phyloP scores from a whole-genome alignment of 1,284 basidiomycete species.

The Apiotrichum domesticum region DNA sequence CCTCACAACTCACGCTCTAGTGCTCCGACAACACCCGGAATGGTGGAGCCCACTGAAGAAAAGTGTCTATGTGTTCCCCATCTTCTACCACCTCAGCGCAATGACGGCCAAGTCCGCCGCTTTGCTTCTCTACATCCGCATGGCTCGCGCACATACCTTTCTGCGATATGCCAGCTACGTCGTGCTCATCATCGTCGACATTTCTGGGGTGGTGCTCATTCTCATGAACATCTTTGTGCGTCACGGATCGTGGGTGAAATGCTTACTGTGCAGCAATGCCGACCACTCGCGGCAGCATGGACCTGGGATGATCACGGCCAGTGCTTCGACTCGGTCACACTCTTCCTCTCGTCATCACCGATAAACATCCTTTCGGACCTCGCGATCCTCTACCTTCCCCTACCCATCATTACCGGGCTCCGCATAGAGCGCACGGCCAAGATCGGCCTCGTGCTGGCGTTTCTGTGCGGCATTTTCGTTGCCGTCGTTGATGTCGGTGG shows the following conservation, averaged over 20 bases:
- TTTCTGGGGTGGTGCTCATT: constrained; percentile 41
- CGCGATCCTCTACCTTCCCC: constrained; percentile 42
- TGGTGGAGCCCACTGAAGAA: constrained; percentile 24
- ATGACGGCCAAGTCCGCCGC: constrained; percentile 45
- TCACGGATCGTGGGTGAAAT: background rate
- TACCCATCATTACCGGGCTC: constrained; percentile 43
- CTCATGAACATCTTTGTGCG: constrained; percentile 41
- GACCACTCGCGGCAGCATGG: constrained; percentile 37
- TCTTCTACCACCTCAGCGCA: constrained; percentile 42
- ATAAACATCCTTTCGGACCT: constrained; percentile 46
- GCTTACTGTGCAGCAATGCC: constrained; percentile 28
- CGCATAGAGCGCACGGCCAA: constrained; percentile 44
- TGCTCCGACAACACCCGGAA: constrained; percentile 1
- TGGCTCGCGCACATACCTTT: constrained; percentile 40
- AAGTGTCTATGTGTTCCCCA: constrained; percentile 39
- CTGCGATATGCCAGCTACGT: constrained; percentile 38
- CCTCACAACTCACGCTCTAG: background rate
- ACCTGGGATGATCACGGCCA: constrained; percentile 14
- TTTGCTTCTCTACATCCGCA: constrained; percentile 44
- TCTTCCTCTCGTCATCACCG: constrained; percentile 43
- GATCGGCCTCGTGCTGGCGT: constrained; percentile 41
- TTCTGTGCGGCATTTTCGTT: constrained; percentile 43
- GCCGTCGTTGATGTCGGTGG: constrained; percentile 41
- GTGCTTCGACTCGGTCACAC: constrained; percentile 40
- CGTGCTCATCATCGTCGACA: constrained; percentile 36